These are phyloP conservation scores for Beta corolliflora DNA, from an alignment of 179 eudicot genomes.

Conservation along the genomic window DNA sequence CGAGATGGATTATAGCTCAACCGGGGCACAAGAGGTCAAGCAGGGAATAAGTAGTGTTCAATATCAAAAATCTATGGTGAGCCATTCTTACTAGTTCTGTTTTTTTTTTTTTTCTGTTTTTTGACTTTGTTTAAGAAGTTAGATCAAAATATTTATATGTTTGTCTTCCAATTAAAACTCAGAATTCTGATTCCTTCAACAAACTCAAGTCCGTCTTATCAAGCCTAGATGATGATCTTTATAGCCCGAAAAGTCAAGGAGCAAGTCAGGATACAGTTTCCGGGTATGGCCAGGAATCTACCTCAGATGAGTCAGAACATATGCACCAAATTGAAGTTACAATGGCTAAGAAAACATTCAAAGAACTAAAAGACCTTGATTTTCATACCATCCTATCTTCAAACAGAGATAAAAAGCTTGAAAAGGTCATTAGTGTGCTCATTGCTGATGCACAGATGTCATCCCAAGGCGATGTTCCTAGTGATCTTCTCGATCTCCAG, in stretches of 20 bases:
- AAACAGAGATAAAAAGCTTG: constrained; percentile 27
- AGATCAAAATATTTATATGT: neutral
- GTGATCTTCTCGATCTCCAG: constrained; percentile 21
- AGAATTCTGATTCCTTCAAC: constrained; percentile 24
- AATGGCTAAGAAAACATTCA: constrained; percentile 38
- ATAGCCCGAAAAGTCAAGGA: neutral
- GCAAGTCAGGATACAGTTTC: neutral
- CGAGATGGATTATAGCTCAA: constrained; percentile 29
- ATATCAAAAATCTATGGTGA: neutral
- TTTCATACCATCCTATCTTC: constrained; percentile 28
- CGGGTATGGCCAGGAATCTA: neutral
- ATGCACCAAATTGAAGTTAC: constrained; percentile 33
- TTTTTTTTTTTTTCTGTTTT: too few species aligned
- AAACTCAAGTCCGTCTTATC: constrained; percentile 27
- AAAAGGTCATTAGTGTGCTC: constrained; percentile 35
- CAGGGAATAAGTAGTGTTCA: neutral
- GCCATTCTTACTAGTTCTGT: neutral
- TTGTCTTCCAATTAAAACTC: neutral
- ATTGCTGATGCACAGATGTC: constrained; percentile 18
- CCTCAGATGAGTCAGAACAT: neutral
- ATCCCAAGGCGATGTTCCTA: neutral
- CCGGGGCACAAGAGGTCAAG: neutral
- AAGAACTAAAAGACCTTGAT: constrained; percentile 33
- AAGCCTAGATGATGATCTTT: constrained; percentile 6
- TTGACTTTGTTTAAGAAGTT: neutral